Percentiles rank a stretch among this genome's conserved stretches.
Evolutionary conservation across 768 basidiomycete species (phyloP).

Genomic region (Amanita subjunquillea): DNA sequence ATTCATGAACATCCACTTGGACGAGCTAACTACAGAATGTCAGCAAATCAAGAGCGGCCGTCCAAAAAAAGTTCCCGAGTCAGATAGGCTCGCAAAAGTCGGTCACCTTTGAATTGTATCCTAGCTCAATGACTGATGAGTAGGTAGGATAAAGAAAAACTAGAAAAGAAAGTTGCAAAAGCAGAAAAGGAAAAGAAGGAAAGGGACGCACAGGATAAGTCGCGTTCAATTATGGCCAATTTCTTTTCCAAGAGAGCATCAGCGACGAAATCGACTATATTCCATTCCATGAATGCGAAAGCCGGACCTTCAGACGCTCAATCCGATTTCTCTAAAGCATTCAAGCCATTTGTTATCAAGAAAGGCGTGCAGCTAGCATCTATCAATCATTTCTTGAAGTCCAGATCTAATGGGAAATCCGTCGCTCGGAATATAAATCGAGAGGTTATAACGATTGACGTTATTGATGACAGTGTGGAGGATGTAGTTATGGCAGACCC

Average conservation of each 20-base stretch:
- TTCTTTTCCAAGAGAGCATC: conserved; percentile 58
- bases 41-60: conserved; percentile 20
- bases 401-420: conserved; percentile 5
- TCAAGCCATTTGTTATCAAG: conserved; percentile 73
- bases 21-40: neutral
- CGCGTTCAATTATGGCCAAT: conserved; percentile 63
- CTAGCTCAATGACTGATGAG: neutral
- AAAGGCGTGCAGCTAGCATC: conserved; percentile 68
- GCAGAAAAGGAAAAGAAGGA: conserved; percentile 64
- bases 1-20: neutral
- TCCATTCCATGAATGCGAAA: conserved; percentile 12
- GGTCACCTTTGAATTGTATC: neutral
- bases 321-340: conserved; percentile 64
- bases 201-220: conserved; percentile 61
- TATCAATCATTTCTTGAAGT: conserved; percentile 51
- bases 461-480: conserved; percentile 3
- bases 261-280: conserved; percentile 22
- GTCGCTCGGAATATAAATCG: neutral
- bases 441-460: conserved; percentile 7
- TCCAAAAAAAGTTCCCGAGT: conserved; percentile 41
- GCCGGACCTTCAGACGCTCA: conserved; percentile 28
- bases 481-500: conserved; percentile 18
- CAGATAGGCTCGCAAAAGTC: conserved; percentile 53
- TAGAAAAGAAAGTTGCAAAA: conserved; percentile 59
- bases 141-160: conserved; percentile 54